Evolutionary conservation across 352 stramenopile genomes (phyloP), one percentile per base, ranked within the genome.

Genomic region (Phytophthora meadii): DNA sequence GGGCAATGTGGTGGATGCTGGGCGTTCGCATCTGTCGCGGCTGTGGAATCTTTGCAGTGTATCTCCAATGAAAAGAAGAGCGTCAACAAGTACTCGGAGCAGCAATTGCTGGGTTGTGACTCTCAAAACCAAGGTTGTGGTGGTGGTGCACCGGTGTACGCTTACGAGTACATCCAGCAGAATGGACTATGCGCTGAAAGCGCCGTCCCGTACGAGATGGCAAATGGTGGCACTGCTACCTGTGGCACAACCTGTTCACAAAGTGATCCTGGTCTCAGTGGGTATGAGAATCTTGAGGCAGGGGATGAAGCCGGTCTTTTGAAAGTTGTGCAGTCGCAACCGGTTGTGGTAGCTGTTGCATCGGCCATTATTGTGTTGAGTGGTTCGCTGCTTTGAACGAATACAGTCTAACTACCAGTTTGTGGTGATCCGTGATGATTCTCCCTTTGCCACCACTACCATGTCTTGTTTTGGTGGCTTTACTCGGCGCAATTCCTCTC

Each of bases 1-100:
- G 97, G 94, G 3, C 67, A 89, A 12, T 99, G 97, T 71, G 97
- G 97, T 42, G 97, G 89, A 1, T 99, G 97, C 80, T 99, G 97
- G 96, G 90, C 95, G 7, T 99, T 99, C 75, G 97, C 94, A 10
- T 92, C 93, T 0, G 85, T 94, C 0, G 91, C 95, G 11, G 92
- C 88, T 5, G 74, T 98, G 9, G 95, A 99, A 70, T 91, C 90
- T 5, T 88, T 90, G 10, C 82, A 95, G 62, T 96, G 89, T 45
- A 88, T 98, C 39, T 59, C 66, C 2, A 69, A 64, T 30, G 90
- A 80, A 7, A 86, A 86, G n/a, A 54, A 40, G 14, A 68, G 65
- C 9, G 61, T 97, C 28, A 81, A 89, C 30, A 88, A 93, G 56
- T 79, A 97, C 12, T 97, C 84, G 25, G 94, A 98, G 72, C 84